Conservation (phyloP, 306 rosid genomes). For the Canavalia gladiata region DNA sequence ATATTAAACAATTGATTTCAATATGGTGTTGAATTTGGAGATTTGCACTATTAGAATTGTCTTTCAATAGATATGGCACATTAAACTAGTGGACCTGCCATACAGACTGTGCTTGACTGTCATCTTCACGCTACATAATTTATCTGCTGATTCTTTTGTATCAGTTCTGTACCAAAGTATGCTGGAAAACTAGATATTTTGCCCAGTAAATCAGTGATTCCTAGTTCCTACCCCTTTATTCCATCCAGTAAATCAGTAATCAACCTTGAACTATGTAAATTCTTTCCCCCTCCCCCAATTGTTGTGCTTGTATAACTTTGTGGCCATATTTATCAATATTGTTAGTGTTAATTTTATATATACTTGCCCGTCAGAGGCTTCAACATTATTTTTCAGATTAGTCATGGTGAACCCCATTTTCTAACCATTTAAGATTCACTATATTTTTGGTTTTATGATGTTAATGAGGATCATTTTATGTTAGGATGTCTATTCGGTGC, state of each 20-base stretch:
- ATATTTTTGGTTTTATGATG: conserved; percentile 36
- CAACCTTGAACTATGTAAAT: not conserved
- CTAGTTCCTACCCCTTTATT: not conserved
- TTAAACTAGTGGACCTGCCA: not conserved
- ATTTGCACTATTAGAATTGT: conserved; percentile 22
- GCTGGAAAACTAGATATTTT: not conserved
- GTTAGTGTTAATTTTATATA: not conserved
- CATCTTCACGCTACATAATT: not conserved
- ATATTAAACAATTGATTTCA: not conserved
- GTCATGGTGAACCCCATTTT: not conserved
- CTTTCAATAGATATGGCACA: conserved; percentile 6
- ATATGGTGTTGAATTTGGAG: not conserved
- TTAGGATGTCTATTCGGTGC: not conserved
- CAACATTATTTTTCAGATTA: conserved; percentile 15
- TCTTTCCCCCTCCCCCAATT: not conserved
- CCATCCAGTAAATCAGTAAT: not conserved
- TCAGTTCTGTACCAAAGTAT: not conserved
- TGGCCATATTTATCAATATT: not conserved
- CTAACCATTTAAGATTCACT: not conserved
- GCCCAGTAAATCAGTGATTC: not conserved
- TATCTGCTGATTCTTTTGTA: conserved; percentile 9
- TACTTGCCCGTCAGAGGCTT: not conserved
- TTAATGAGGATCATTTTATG: not conserved
- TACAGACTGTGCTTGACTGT: not conserved
- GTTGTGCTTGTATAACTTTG: not conserved